Conservation (phyloP, 2,329 filamentous ascomycete species). For the Daldinia eschscholtzii region DNA sequence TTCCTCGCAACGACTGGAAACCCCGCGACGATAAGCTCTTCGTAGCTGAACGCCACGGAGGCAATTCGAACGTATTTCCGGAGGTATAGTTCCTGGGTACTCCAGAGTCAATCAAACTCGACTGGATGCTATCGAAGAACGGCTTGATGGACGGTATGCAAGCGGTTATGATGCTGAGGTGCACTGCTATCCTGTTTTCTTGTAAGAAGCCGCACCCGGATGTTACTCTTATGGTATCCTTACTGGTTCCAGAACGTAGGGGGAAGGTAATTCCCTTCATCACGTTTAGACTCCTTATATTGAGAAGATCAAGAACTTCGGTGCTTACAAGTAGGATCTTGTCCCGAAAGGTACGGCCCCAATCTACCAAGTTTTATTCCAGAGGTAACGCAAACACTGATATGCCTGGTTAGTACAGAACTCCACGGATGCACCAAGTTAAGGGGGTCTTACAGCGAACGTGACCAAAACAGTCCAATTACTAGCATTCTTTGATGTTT, state of each 20-base stretch:
- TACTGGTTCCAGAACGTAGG: conserved; percentile 32
- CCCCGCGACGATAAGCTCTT: conserved; percentile 11
- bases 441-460: too few relatives aligned
- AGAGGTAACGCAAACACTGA: too few relatives aligned
- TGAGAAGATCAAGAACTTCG: too few relatives aligned
- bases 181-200: conserved; percentile 17
- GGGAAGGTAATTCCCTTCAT: conserved; percentile 21
- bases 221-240: neutral
- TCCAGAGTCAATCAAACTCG: conserved; percentile 29
- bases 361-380: too few relatives aligned
- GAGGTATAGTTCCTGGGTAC: conserved; percentile 27
- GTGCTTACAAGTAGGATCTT: too few relatives aligned
- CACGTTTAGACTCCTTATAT: conserved; percentile 4
- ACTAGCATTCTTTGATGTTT: conserved; percentile 16
- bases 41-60: conserved; percentile 13
- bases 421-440: too few relatives aligned
- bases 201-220: conserved; percentile 1
- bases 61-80: conserved; percentile 15
- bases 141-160: conserved; percentile 32
- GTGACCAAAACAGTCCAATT: conserved; percentile 20
- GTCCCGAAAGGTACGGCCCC: too few relatives aligned
- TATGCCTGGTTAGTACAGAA: too few relatives aligned
- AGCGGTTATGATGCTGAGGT: conserved; percentile 31
- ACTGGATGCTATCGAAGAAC: conserved; percentile 26
- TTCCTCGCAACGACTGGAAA: conserved; percentile 17